Base-by-base conservation (phyloP, 306 rosid genomes). In the Cucumis hystrix region DNA sequence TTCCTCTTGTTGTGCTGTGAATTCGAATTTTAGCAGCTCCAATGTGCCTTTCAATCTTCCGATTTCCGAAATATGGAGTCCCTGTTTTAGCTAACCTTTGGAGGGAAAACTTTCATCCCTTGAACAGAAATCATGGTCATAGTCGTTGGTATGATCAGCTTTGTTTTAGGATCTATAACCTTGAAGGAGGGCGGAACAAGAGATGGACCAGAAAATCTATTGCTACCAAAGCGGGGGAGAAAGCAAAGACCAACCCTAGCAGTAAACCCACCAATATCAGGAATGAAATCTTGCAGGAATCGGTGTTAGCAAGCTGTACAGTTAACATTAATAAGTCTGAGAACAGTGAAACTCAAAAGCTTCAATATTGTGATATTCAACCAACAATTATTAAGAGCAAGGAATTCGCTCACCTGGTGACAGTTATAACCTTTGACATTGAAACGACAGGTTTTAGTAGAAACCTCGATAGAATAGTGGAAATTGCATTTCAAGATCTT, bases 371-470 rank as follows among this genome's bases (percentile, higher is more conserved):
- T 81, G 86, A 86, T 77, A 82, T 88, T 83, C 84, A 75, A 61
- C 79, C 84, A 78, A 80, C 74, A 78, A 81, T 89, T 80, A 82
- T 87, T 73, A 82, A 89, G 85, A 84, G 85, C 74, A 88, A 88
- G 87, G 91, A 90, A 43, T 81, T 87, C 63, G 77, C 90, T 49
- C 73, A 76, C 76, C 80, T 85, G 60, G 85, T 88, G 84, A 90
- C 97, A 41, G 73, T 85, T 75, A 78, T 95, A 73, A 84, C 78
- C 80, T 90, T 95, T 69, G 97, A 95, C 77, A 76, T 82, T 57
- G 98, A 95, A 77, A 95, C 98, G 64, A 90, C 97, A 18, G 98
- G 97, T 63, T 71, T 95, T 8, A 79, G 85, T 79, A 81, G 90
- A 89, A 82, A 74, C 54, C 60, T 58, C 0, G 96, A 80, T 6